Base-by-base conservation (phyloP, 176 grass and related monocot species). In the Lolium perenne region DNA sequence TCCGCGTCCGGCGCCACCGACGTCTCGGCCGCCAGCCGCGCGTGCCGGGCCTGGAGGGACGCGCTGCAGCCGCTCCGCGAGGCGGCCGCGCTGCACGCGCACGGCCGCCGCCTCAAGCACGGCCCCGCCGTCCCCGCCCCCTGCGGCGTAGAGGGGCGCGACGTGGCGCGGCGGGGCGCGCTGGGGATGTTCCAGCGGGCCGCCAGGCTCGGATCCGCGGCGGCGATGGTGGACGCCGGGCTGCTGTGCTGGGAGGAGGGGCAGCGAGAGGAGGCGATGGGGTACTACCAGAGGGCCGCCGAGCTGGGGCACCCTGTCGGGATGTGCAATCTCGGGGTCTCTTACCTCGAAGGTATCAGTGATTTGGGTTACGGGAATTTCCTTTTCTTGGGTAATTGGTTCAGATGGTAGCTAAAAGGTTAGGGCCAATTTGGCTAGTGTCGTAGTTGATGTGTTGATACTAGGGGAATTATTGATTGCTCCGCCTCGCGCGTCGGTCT, bases 151-250 rank as follows among this genome's bases (percentile, higher is more conserved):
- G 83, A 68, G 29, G 68, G 66, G 5, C 11, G 29, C 9, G 57
- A 50, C 14, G 60, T 25, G 18, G 85, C 89, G 77, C 84, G 73
- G 45, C 55, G 38, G n/a, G 85, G 85, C 20, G 87, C 90, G 4
- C 68, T 94, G 51, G 87, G 65, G 46, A 83, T 89, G 11, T 94
- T 94, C 93, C 78, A 80, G 78, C 88, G 86, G 9, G 93, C 90
- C 10, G 90, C 90, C 35, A 79, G 67, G 61, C 88, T 88, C 22
- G 93, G 93, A 18, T 95, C 87, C 18, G 88, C 90, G 8, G 85
- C 82, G 5, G 87, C 93, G 51, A 95, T 95, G 93, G 93, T 95
- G 60, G 93, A 95, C 74, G 93, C 90, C 2, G 93, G 93, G 45
- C 83, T 94, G 1, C 83, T 92, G 93, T 94, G 86, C 66, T 92